Base-by-base conservation (phyloP, 768 basidiomycete genomes). In the Amanita inopinata region DNA sequence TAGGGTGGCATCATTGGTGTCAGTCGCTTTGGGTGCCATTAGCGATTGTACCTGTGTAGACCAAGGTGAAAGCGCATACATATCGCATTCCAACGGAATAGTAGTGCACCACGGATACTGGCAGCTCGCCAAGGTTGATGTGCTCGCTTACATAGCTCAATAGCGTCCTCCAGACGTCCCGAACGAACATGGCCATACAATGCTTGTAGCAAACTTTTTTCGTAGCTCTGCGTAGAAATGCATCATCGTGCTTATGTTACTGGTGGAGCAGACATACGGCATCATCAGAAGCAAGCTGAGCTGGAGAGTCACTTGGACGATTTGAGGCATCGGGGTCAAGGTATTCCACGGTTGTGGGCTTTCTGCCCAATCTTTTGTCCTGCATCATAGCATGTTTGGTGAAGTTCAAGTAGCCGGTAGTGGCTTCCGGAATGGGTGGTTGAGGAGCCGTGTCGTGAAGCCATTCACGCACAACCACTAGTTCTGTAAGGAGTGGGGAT, bases 51-150 rank as follows among this genome's bases (percentile, higher is more conserved):
- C 22, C 9, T 4, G 28, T 9, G 12, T n/a, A 27, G 18, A 5
- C 2, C 7, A 46, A 45, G 20, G 23, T 24, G 12, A 33, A 36
- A 14, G 22, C 8, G 62, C 75, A 36, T 50, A 85, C 85, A 74
- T 2, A 92, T 70, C 0, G 75, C 73, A 33, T 68, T 67, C 83
- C 89, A 92, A 23, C 71, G 68, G 54, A 89, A 93, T 14, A 90
- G 58, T 20, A 78, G 59, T 1, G 87, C 83, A 1, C 94, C 94
- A 4, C 85, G 79, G 32, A 98, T 76, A 43, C 80, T 85, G 1
- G 92, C 90, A 2, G 90, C 89, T 17, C 91, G 72, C 94, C 93
- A 97, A 0, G 89, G 84, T 49, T 93, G 87, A 48, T 90, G 81
- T 0, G 84, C 83, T 51, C 76, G 78, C 49, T 80, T 66, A 55